phyloP scores from a whole-genome alignment of 2,329 filamentous ascomycete genomes.

The Cytospora chrysosperma region DNA sequence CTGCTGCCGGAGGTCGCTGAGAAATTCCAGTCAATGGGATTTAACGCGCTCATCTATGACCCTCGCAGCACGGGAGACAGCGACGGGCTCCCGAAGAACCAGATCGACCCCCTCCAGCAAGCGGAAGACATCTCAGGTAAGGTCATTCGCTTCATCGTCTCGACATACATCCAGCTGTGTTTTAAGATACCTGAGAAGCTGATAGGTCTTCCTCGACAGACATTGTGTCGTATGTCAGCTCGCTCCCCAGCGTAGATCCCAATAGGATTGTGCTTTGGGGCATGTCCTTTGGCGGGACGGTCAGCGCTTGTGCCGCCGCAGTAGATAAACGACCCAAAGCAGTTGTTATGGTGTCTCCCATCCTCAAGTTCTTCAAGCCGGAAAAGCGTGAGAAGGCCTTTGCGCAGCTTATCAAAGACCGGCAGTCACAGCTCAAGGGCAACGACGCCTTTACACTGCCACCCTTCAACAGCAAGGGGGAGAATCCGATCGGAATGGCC shows the following conservation, averaged over 20 bases:
- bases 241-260: not conserved
- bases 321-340: not conserved
- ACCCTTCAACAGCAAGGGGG: not conserved
- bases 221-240: too few relatives aligned
- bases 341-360: not conserved
- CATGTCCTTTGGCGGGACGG: not conserved
- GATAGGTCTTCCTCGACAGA: too few relatives aligned
- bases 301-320: not conserved
- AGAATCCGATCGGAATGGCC: not conserved
- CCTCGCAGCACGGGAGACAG: not conserved
- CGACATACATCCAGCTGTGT: too few relatives aligned
- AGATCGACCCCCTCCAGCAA: not conserved
- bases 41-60: not conserved
- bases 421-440: not conserved
- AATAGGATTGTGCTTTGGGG: not conserved
- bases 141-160: too few relatives aligned
- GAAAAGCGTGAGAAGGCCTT: not conserved
- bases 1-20: not conserved
- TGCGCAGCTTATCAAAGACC: not conserved
- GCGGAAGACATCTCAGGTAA: conserved; percentile 1
- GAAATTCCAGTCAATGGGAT: not conserved
- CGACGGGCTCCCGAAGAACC: not conserved
- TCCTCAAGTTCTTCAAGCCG: not conserved
- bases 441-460: not conserved
- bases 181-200: not conserved